These are phyloP conservation scores for Nannochloris sp. DNA, from an alignment of 139 green algal genomes.

Conservation along the genomic window DNA sequence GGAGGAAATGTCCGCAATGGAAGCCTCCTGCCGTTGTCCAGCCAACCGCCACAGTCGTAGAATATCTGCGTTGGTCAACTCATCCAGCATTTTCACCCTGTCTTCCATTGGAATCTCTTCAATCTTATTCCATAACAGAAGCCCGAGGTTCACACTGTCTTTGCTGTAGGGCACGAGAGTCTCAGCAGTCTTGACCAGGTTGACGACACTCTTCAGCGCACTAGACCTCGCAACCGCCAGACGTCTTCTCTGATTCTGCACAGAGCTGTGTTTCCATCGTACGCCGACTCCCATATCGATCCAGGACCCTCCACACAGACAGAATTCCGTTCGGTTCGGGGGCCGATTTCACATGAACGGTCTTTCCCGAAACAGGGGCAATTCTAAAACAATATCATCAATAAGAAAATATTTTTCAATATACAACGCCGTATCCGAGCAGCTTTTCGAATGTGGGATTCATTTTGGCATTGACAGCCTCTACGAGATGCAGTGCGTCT, in stretches of 20 bases:
- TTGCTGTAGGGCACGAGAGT: conserved; percentile 20
- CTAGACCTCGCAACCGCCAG: not conserved
- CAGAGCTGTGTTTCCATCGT: not conserved
- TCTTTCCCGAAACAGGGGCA: no score
- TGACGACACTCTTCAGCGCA: conserved; percentile 1
- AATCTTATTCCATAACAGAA: conserved; percentile 18
- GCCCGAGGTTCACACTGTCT: conserved; percentile 12
- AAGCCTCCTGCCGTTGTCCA: conserved; percentile 18
- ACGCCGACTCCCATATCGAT: not conserved
- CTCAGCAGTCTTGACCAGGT: conserved; percentile 8
- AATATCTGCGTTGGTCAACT: conserved; percentile 19
- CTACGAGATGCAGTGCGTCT: no score
- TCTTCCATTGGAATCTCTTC: not conserved
- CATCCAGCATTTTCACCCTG: not conserved
- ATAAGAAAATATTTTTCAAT: no score
- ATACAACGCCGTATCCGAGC: no score
- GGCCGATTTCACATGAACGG: no score
- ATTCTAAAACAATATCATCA: no score
- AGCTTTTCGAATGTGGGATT: no score
- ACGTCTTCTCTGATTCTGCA: not conserved
- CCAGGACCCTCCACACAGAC: no score
- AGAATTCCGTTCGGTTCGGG: no score
- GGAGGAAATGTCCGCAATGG: not conserved
- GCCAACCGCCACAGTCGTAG: conserved; percentile 20
- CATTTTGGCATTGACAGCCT: no score